Evolutionary conservation across 352 stramenopile species (phyloP).

Genomic region (Pythium diclinum): DNA sequence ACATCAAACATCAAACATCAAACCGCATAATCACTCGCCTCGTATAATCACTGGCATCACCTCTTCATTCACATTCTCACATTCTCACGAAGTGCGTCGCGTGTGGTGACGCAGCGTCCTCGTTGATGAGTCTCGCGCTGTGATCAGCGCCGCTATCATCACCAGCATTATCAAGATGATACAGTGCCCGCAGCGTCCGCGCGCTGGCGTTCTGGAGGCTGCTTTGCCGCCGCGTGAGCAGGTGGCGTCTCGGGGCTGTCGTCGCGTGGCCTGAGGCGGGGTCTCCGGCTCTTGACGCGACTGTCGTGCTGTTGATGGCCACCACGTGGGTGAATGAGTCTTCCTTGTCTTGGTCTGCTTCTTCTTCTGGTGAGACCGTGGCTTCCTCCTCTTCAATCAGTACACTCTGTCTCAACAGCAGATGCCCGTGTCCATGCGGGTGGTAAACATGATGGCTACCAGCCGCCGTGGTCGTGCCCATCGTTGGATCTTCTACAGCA

Average conservation of each 20-base stretch:
- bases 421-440: conserved; percentile 7
- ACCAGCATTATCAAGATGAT: conserved; percentile 24
- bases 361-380: background rate
- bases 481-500: no score
- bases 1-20: no score
- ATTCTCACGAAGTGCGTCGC: background rate
- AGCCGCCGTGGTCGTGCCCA: no score
- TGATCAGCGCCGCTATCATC: background rate
- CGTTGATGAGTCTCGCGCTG: background rate
- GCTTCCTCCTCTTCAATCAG: conserved; percentile 8
- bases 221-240: conserved; percentile 27
- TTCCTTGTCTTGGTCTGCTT: background rate
- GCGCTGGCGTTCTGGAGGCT: conserved; percentile 34
- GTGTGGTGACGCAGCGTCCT: background rate
- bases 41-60: no score
- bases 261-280: background rate
- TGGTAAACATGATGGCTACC: background rate
- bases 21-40: no score
- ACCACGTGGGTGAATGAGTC: background rate
- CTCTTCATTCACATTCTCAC: no score
- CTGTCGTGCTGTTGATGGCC: background rate
- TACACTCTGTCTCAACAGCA: conserved; percentile 19
- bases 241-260: conserved; percentile 4
- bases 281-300: conserved; percentile 3
- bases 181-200: conserved; percentile 27